Evolutionary conservation across 441 rosid species (phyloP), one percentile per base, ranked within the genome.

Genomic region (Jatropha multifida): DNA sequence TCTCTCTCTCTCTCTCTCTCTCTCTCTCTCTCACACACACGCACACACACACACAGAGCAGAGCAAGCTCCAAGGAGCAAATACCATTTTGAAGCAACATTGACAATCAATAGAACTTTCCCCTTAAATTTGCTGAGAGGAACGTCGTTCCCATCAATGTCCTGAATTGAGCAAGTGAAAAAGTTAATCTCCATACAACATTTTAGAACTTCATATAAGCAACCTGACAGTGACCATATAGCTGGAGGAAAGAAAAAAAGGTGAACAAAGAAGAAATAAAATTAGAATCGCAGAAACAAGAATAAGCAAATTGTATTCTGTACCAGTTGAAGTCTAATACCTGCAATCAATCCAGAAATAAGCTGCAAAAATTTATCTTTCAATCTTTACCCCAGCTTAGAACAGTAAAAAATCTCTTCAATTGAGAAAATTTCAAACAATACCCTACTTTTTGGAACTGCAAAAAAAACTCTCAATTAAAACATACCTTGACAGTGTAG

Each of bases 51-150:
- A 23, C 23, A 27, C 67, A 18, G 41, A 23, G 76, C 4, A 15
- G 72, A 65, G 65, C 48, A 49, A 80, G 40, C n/a, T 4, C 32
- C 12, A 40, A 46, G 15, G 27, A 72, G 68, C 64, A 15, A 65
- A 26, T 85, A 91, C 97, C 98, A 94, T 94, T 75, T 88, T 18
- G 98, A 94, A 86, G 99, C 99, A 49, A 94, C 99, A 64, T 94
- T 93, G 41, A 91, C 98, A 44, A 94, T 88, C 86, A 94, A 83
- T 56, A 94, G 84, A 85, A 74, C 88, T 81, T 89, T 90, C 65
- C 96, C 96, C 83, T 95, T 95, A 62, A 90, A 93, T 69, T 91
- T 93, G 85, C 78, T 87, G 69, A 95, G 87, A 73, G 97, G 46
- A 69, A 89, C 92, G 71, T 90, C 89, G 55, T 89, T 89, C 63